Evolutionary conservation across 169 alveolate species (phyloP).

Genomic region (Eimeria maxima): DNA sequence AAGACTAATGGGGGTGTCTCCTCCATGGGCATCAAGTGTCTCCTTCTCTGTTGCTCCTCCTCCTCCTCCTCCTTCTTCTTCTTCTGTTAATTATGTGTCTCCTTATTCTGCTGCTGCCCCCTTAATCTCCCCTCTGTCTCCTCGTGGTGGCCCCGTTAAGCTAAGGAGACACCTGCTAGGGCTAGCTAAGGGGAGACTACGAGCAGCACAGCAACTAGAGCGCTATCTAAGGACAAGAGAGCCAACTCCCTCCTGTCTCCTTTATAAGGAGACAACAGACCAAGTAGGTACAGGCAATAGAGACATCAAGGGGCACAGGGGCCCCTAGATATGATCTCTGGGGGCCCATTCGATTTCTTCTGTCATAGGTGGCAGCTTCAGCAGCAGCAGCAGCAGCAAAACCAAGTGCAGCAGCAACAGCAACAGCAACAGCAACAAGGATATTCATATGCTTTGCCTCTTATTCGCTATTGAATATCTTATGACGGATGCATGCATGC

Average conservation of each 20-base stretch:
- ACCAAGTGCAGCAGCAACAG: neutral
- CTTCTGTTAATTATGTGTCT: neutral
- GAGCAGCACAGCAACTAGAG: neutral
- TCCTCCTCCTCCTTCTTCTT: neutral
- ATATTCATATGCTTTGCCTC: too few relatives aligned
- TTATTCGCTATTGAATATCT: too few relatives aligned
- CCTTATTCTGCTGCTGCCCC: neutral
- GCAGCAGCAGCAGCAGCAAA: neutral
- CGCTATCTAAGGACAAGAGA: neutral
- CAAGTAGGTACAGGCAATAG: neutral
- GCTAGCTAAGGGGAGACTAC: neutral
- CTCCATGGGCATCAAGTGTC: constrained; percentile 27
- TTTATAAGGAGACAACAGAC: too few relatives aligned
- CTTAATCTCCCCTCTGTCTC: neutral
- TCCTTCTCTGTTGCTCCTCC: neutral
- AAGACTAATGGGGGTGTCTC: neutral
- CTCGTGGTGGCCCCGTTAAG: neutral
- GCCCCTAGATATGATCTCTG: neutral
- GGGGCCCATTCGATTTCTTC: neutral
- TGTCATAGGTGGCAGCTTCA: neutral
- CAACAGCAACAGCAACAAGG: neutral
- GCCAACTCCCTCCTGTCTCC: neutral
- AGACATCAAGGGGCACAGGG: neutral
- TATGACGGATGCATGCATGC: too few relatives aligned
- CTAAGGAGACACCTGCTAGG: neutral